Evolutionary conservation across 1,284 basidiomycete genomes (phyloP), one percentile per base, ranked within the genome.

Genomic region (Tremellales sp.): DNA sequence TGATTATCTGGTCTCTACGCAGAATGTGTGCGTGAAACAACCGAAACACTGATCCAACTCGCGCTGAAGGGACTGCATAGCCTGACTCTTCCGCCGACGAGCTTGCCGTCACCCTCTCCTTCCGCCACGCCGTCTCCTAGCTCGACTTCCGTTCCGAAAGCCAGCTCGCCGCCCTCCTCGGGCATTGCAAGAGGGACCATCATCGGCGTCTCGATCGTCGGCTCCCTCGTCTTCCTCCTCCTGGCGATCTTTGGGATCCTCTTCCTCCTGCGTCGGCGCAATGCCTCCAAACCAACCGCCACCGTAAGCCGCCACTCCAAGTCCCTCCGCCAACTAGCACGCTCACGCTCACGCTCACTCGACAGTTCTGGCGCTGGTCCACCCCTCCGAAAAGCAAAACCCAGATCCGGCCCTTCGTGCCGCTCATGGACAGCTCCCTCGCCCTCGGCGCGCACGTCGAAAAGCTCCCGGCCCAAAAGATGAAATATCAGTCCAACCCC

Each of bases 1-100:
- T 40, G 67, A 70, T 44, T 48, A 56, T 13, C 39, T 67, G 2
- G 54, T 63, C 4, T 43, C 56, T 0, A 39, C 51, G 32, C 47
- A 46, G 0, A 49, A 52, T 3, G 26, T 62, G 62, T 64, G 24
- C 48, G 62, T 54, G n/a, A 28, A 4, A 14, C 22, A 18, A 16
- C 34, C n/a, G n/a, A n/a, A n/a, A 10, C 16, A 31, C 34, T 36
- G 9, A 36, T 36, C 8, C 34, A 14, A 36, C n/a, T 16, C 16
- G n/a, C n/a, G 9, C 18, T 36, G 8, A 21, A 25, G 21, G 22
- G 9, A 8, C 19, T 25, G 8, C 37, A 39, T 8, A 16, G 10
- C 9, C 34, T 21, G 10, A 9, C 8, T 9, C 34, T 36, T 16
- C 10, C 18, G 9, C 34, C 22, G 12, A 8, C 26, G 13, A 37